Percentiles rank a stretch among this genome's conserved stretches.
Conservation (phyloP, 164 flowering plant species). For the Umbellularia californica region DNA sequence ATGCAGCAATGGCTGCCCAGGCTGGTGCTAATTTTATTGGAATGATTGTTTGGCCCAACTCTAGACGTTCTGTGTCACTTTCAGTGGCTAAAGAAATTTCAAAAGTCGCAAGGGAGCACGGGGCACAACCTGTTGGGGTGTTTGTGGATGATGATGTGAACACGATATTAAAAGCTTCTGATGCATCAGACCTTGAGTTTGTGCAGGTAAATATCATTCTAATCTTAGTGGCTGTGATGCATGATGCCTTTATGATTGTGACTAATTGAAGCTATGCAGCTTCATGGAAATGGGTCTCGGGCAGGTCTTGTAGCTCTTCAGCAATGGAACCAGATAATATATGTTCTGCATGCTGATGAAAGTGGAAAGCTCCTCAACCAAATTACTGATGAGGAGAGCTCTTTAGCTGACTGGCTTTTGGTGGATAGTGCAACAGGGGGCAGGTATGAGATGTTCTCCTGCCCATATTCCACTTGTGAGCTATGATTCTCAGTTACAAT, state of each 20-base stretch:
- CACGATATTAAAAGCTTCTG: conserved; percentile 60
- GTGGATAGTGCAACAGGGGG: conserved; percentile 90
- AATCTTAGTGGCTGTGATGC: neutral
- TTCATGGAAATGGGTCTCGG: conserved; percentile 82
- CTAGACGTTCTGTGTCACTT: conserved; percentile 81
- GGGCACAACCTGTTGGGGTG: conserved; percentile 90
- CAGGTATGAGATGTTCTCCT: conserved; percentile 44
- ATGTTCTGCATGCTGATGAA: conserved; percentile 86
- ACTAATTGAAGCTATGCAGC: conserved; percentile 40
- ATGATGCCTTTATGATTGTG: conserved; percentile 13
- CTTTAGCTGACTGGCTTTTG: conserved; percentile 78
- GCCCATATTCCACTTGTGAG: neutral
- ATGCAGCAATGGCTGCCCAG: conserved; percentile 33
- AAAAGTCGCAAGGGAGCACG: conserved; percentile 62
- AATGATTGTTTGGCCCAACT: conserved; percentile 94
- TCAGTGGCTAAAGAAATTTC: conserved; percentile 78
- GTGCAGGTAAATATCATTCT: conserved; percentile 54
- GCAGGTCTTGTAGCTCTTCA: conserved; percentile 51
- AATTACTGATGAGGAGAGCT: conserved; percentile 63
- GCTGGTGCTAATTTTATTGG: conserved; percentile 59
- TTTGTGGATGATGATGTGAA: conserved; percentile 88
- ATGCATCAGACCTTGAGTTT: conserved; percentile 59
- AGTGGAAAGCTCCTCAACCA: conserved; percentile 67
- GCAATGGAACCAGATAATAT: conserved; percentile 53
- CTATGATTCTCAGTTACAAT: neutral